A percentile compares a stretch with the other conserved stretches of the same genome.
phyloP scores from a whole-genome alignment of 73 alveolate genomes.

The Durusdinium trenchii region DNA sequence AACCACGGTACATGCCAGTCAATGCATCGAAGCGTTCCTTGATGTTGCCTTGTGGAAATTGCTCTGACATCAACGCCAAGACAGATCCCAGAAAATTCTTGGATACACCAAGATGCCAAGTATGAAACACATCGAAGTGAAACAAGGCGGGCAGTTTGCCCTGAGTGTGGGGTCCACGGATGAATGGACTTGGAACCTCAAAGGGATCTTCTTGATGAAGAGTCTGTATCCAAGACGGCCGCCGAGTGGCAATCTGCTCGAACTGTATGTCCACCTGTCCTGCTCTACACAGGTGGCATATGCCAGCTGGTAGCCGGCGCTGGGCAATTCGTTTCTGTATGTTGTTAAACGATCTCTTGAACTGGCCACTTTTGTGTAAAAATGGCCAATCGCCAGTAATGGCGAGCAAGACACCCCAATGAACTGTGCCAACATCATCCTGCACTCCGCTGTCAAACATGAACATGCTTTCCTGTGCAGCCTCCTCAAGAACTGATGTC shows the following conservation, averaged over 20 bases:
- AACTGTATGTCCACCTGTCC: neutral
- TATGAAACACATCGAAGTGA: constrained; percentile 3
- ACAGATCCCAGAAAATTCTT: neutral
- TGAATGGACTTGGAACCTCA: neutral
- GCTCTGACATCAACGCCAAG: neutral
- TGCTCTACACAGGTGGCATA: constrained; percentile 57
- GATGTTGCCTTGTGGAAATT: neutral
- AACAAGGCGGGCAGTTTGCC: neutral
- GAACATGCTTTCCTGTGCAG: neutral
- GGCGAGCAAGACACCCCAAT: neutral
- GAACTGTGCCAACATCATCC: neutral
- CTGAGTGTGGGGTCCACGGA: neutral
- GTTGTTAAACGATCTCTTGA: neutral
- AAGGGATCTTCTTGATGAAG: neutral
- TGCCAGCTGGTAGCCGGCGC: neutral
- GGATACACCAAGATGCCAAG: neutral
- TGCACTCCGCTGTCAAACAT: neutral
- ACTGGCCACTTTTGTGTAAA: neutral
- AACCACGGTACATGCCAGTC: neutral
- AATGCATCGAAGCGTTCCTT: neutral
- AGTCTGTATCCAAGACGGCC: constrained; percentile 34
- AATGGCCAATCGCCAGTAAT: constrained; percentile 50
- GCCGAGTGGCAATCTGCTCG: neutral
- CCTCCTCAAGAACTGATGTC: neutral
- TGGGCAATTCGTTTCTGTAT: neutral